Evolutionary conservation across 2,329 filamentous ascomycete species (phyloP).

Genomic region (Microsporum canis): DNA sequence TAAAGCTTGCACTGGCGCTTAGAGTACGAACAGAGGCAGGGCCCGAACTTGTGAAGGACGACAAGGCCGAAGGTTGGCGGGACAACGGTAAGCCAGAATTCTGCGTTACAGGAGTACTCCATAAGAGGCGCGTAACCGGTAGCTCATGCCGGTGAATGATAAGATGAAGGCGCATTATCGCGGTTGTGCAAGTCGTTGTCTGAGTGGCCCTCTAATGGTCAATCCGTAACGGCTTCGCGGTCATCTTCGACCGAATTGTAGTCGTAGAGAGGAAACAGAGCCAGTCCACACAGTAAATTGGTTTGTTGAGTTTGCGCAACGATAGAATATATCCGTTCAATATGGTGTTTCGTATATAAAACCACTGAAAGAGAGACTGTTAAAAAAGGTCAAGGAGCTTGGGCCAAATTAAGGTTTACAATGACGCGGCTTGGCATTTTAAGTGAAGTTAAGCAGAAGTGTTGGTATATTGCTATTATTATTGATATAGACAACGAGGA

Average conservation of each 20-base stretch:
- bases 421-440: background rate
- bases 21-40: conserved; percentile 24
- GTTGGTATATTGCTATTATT: too few relatives aligned
- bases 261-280: background rate
- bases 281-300: background rate
- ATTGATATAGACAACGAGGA: too few relatives aligned
- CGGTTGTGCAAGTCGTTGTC: background rate
- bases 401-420: background rate
- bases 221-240: background rate
- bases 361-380: background rate
- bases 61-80: conserved; percentile 16
- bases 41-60: conserved; percentile 21
- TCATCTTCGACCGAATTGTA: background rate
- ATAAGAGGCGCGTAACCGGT: conserved; percentile 60
- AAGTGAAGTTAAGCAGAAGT: too few relatives aligned
- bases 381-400: background rate
- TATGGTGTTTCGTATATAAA: background rate
- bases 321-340: background rate
- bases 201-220: background rate
- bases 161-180: conserved; percentile 58
- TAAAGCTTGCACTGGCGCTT: conserved; percentile 24
- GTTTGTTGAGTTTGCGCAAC: background rate
- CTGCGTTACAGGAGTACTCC: conserved; percentile 44
- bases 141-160: conserved; percentile 61
- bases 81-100: conserved; percentile 8